Percentiles rank a stretch among this genome's conserved stretches.
Conservation (phyloP, 2,329 filamentous ascomycete species). For the Ophiostoma himal-ulmi region DNA sequence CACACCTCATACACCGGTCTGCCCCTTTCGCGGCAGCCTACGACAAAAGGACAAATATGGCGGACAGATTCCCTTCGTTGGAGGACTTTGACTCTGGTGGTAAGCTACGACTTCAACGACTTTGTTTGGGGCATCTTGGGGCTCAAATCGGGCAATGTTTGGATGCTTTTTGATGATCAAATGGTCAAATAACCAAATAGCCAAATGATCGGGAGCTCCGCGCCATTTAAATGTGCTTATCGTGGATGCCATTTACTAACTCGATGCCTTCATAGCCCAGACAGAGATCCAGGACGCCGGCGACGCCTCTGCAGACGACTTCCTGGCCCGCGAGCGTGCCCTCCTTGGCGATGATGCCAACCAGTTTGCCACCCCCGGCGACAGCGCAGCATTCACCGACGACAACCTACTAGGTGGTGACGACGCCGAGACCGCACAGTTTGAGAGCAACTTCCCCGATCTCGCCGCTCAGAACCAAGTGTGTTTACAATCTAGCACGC, state of each 20-base stretch:
- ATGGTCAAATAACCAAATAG: neutral
- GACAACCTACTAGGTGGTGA: slow-evolving; percentile 68
- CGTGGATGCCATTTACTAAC: neutral
- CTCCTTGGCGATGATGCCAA: slow-evolving; percentile 86
- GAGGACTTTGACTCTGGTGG: slow-evolving; percentile 69
- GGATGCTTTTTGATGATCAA: neutral
- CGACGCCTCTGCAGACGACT: slow-evolving; percentile 66
- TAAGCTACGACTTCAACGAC: slow-evolving; percentile 34
- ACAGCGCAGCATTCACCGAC: slow-evolving; percentile 38
- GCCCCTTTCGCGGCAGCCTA: slow-evolving; percentile 9
- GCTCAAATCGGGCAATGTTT: neutral
- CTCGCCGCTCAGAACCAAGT: slow-evolving; percentile 65
- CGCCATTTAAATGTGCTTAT: neutral
- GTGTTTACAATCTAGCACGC: slow-evolving; percentile 25
- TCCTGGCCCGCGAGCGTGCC: slow-evolving; percentile 86
- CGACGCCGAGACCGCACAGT: slow-evolving; percentile 46
- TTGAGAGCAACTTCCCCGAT: slow-evolving; percentile 87
- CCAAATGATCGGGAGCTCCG: neutral
- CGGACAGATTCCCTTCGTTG: slow-evolving; percentile 71
- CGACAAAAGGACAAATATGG: slow-evolving; percentile 45
- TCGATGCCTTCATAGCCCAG: slow-evolving; percentile 51
- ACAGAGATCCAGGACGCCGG: slow-evolving; percentile 56
- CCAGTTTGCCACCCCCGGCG: slow-evolving; percentile 75
- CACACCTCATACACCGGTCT: slow-evolving; percentile 1
- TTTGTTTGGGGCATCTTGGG: neutral